Evolutionary conservation across 2,329 filamentous ascomycete genomes (phyloP).

Genomic region (Blastomyces emzantsi): DNA sequence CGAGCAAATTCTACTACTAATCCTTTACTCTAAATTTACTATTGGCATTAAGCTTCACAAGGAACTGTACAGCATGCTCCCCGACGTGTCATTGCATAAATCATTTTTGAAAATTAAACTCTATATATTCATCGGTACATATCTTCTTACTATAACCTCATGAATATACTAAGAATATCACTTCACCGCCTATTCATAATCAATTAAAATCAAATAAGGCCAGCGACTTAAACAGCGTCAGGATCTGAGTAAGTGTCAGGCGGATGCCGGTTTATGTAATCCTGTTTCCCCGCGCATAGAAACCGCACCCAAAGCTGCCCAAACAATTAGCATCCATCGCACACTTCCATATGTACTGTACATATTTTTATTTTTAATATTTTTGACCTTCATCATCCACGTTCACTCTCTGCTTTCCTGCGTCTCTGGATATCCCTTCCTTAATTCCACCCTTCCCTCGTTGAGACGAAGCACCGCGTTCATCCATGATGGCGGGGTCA

Average conservation of each 20-base stretch:
- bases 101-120: too few relatives aligned
- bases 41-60: too few relatives aligned
- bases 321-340: neutral
- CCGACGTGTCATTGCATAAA: too few relatives aligned
- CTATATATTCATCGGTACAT: too few relatives aligned
- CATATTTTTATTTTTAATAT: neutral
- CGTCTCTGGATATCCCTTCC: neutral
- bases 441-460: neutral
- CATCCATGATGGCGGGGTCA: neutral
- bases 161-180: too few relatives aligned
- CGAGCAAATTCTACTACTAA: too few relatives aligned
- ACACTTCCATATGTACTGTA: neutral
- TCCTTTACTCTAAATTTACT: too few relatives aligned
- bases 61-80: too few relatives aligned
- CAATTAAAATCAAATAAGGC: too few relatives aligned
- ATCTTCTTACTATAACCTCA: too few relatives aligned
- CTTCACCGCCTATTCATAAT: too few relatives aligned
- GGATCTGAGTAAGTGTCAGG: neutral
- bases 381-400: neutral
- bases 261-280: neutral
- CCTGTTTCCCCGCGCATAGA: neutral
- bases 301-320: neutral
- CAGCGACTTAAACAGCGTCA: neutral
- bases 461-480: neutral
- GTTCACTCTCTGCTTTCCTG: neutral